Evolutionary conservation across 2,329 filamentous ascomycete species (phyloP), one percentile per base, ranked within the genome.

Genomic region (Exophiala phaeomuriformis): DNA sequence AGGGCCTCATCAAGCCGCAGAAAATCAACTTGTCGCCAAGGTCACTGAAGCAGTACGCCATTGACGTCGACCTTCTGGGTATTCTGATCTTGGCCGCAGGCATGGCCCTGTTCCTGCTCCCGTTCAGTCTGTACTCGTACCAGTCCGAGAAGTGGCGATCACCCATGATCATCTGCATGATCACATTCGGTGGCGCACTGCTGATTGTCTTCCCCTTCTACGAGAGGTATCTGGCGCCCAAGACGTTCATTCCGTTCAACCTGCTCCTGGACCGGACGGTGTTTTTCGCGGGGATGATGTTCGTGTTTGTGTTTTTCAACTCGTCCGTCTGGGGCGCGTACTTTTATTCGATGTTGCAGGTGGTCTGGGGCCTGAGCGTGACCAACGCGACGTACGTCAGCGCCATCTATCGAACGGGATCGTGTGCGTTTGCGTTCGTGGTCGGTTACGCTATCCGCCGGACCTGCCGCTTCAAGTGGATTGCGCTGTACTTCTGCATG

Each of bases 41-140:
- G 59, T 75, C 73, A 1, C 35, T 78, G 29, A 63, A 67, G 41
- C 68, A 77, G 64, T 83, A 83, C 66, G 64, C 72, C 35, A 68
- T 76, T 32, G 76, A 85, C 59, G 81, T 85, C 53, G 83, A 88
- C 64, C 67, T 80, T 2, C 53, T 82, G 28, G 83, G 84, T 7
- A 53, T 85, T 30, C 69, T 86, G 2, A 70, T 85, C 44, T 74
- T 76, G n/a, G 72, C 69, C 1, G 19, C 19, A 19, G 83, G 81
- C 0, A 76, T 84, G 62, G 74, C 78, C 1, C 69, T 86, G 2
- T 79, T 86, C 65, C 73, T 86, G 3, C 73, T 87, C 12, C 78
- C 83, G 0, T 83, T 87, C 68, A 79, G 71, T 37, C 72, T 87
- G 9, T 71, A 73, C 56, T 50, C 64, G 6, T 66, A 63, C 37